Evolutionary conservation across 1,139 yeast species (phyloP), one percentile per base, ranked within the genome.

Genomic region (Geotrichum australiense): DNA sequence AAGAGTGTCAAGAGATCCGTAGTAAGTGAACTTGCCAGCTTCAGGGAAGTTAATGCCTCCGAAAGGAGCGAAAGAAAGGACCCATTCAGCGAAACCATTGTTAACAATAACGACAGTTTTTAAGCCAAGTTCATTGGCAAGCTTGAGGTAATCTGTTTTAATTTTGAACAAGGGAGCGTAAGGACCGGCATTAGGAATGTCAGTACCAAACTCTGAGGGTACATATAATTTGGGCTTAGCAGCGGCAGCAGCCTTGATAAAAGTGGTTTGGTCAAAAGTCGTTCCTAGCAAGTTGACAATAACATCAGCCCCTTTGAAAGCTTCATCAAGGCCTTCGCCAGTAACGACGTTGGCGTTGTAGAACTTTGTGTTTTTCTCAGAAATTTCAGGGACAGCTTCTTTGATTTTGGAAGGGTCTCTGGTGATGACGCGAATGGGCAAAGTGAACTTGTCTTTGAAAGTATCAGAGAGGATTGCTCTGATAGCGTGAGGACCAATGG

Each of bases 151-250:
- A 1, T 53, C 57, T 0, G 55, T 39, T 59, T 78, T 78, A 21
- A 49, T 15, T 1, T 43, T 51, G 24, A 74, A 50, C 67, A 63
- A 1, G 66, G 68, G 3, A 69, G 68, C 22, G 64, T 56, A 42
- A 51, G 46, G 22, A 48, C 50, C 14, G 55, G 57, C 14, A 56
- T 52, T 22, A 57, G 55, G 5, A 48, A 66, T 47, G 39, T 75
- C 75, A 30, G 64, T 54, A 35, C 85, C 85, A 52, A 73, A 78
- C 53, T 78, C 83, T 3, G 83, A 73, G 28, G 84, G 81, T 45
- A 78, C 68, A 58, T 69, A 77, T 26, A 77, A 53, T 55, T 73
- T 71, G 35, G 78, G 76, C 6, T 39, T 36, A 30, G 70, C 68
- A 14, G 54, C 55, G 5, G 55, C 53, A 2, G 71, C 67, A 4